phyloP scores from a whole-genome alignment of 2,329 filamentous ascomycete genomes.

The Aciculosporium take region DNA sequence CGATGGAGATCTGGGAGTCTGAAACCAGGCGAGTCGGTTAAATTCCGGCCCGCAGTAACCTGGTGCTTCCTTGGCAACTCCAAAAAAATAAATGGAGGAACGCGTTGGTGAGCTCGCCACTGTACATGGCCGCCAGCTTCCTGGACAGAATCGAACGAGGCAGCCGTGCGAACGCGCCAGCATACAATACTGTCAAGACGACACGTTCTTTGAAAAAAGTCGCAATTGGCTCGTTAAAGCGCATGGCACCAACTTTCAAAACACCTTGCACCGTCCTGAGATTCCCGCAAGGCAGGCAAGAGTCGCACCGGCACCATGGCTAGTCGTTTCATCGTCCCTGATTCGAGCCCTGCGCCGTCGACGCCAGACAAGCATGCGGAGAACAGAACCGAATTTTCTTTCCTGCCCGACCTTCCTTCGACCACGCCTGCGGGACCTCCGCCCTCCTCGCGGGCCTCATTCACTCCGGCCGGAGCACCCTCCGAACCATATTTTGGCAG shows the following conservation, averaged over 20 bases:
- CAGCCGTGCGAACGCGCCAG: not conserved
- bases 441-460: conserved; percentile 37
- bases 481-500: conserved; percentile 40
- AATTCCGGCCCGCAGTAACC: not conserved
- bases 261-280: not conserved
- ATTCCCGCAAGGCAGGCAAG: not conserved
- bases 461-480: conserved; percentile 42
- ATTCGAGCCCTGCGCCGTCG: conserved; percentile 32
- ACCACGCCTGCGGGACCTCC: conserved; percentile 40
- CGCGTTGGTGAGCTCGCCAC: not conserved
- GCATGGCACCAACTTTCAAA: not conserved
- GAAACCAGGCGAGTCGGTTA: not conserved
- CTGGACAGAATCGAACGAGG: not conserved
- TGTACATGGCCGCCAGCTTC: not conserved
- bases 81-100: not conserved
- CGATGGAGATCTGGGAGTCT: not conserved
- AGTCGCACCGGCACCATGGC: conserved; percentile 20
- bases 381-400: conserved; percentile 21
- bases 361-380: conserved; percentile 32
- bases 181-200: not conserved
- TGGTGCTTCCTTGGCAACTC: not conserved
- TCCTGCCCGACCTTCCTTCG: conserved; percentile 31
- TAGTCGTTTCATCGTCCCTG: conserved; percentile 26
- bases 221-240: not conserved
- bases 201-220: too few relatives aligned